Evolutionary conservation across 257 asterid genomes (phyloP).

Genomic region (Petunia axillaris): DNA sequence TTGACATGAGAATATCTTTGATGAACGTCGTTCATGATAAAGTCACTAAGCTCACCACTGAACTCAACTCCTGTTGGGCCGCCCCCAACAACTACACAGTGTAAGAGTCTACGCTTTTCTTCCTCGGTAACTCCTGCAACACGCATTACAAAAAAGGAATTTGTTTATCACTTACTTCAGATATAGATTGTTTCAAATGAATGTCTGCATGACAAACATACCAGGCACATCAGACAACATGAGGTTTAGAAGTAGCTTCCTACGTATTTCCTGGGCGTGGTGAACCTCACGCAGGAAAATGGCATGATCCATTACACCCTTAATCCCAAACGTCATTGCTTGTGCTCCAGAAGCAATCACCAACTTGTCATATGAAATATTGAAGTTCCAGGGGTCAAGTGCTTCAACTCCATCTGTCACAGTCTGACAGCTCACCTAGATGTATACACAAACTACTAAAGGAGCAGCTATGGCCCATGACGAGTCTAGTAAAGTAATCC

Average conservation of each 20-base stretch:
- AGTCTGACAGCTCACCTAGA: constrained; percentile 73
- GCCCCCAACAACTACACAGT: constrained; percentile 97
- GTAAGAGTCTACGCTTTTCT: constrained; percentile 86
- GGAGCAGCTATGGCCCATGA: background rate
- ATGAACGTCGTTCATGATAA: constrained; percentile 83
- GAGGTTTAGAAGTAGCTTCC: constrained; percentile 81
- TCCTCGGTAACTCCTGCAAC: constrained; percentile 76
- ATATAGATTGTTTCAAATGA: background rate
- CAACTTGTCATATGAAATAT: constrained; percentile 80
- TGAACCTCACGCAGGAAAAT: constrained; percentile 94
- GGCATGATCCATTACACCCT: constrained; percentile 83
- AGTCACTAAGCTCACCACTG: constrained; percentile 97
- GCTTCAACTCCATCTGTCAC: constrained; percentile 70
- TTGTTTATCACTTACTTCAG: background rate
- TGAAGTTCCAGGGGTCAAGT: constrained; percentile 75
- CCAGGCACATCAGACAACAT: constrained; percentile 98
- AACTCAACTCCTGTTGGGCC: constrained; percentile 99
- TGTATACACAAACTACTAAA: background rate
- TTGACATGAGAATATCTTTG: constrained; percentile 89
- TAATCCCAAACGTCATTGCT: constrained; percentile 92
- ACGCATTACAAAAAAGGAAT: constrained; percentile 20
- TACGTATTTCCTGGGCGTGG: constrained; percentile 96
- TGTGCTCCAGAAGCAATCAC: constrained; percentile 92
- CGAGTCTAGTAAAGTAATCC: background rate
- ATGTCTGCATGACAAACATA: constrained; percentile 25